These are phyloP conservation scores for Paramecium pentaurelia DNA, from an alignment of 73 alveolate genomes.

Conservation along the genomic window DNA sequence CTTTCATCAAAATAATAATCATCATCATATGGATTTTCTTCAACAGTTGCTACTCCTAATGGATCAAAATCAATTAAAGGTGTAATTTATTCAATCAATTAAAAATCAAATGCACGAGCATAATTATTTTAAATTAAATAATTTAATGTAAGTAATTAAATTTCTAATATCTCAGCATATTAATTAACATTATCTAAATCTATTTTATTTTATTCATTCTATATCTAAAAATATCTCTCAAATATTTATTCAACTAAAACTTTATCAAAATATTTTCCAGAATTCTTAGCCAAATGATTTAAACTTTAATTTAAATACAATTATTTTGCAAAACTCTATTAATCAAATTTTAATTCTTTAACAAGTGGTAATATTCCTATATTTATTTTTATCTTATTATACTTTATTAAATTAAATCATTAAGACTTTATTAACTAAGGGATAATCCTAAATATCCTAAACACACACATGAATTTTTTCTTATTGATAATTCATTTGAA, in stretches of 20 bases:
- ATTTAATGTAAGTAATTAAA: background rate
- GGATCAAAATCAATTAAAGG: slow-evolving; percentile 7
- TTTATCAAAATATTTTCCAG: background rate
- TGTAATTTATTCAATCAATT: background rate
- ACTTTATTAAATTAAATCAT: background rate
- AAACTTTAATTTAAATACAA: background rate
- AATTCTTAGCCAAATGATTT: background rate
- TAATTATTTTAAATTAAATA: background rate
- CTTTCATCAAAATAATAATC: background rate
- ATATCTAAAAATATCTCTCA: background rate
- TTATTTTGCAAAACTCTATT: background rate
- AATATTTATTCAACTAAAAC: background rate
- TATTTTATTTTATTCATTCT: background rate
- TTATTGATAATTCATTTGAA: background rate
- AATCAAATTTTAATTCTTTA: background rate
- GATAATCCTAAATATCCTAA: background rate
- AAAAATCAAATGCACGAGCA: background rate
- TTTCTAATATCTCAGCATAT: background rate
- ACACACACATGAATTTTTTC: slow-evolving; percentile 15
- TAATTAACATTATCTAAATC: background rate
- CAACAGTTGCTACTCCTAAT: background rate
- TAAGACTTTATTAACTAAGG: background rate
- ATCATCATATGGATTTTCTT: background rate
- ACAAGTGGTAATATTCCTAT: slow-evolving; percentile 21
- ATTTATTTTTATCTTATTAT: background rate